These are phyloP conservation scores for Ophiostoma himal-ulmi DNA, from an alignment of 2,329 filamentous ascomycete genomes.

Conservation along the genomic window DNA sequence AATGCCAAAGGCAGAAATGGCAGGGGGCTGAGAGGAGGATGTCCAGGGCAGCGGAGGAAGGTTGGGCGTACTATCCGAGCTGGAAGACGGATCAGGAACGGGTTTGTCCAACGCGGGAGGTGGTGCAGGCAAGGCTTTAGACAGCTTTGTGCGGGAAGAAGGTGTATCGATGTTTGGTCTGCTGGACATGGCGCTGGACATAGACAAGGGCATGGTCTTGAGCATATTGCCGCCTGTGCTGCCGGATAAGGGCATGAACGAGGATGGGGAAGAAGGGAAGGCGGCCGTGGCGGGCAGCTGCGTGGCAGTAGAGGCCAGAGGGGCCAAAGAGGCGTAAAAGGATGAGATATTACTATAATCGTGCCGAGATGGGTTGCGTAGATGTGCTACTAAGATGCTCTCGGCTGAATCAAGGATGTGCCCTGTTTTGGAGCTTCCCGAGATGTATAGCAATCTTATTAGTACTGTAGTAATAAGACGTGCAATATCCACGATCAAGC, in stretches of 20 bases:
- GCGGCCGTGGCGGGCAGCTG: slow-evolving; percentile 15
- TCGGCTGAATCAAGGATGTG: slow-evolving; percentile 21
- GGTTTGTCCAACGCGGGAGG: slow-evolving; percentile 28
- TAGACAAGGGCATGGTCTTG: slow-evolving; percentile 25
- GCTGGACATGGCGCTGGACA: slow-evolving; percentile 28
- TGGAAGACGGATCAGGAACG: not conserved
- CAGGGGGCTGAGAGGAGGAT: not conserved
- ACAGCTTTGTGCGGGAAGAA: slow-evolving; percentile 49
- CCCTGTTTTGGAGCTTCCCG: slow-evolving; percentile 15
- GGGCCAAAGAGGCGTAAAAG: not conserved
- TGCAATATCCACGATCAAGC: slow-evolving; percentile 12
- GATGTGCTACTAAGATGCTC: not conserved
- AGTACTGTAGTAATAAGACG: not conserved
- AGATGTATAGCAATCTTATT: not conserved
- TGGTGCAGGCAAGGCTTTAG: slow-evolving; percentile 52
- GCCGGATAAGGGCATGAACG: slow-evolving; percentile 14
- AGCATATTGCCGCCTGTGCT: not conserved
- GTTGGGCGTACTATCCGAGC: not conserved
- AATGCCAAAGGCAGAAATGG: not conserved
- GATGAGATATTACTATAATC: not conserved
- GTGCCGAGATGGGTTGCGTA: slow-evolving; percentile 2
- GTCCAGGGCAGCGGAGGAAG: slow-evolving; percentile 20
- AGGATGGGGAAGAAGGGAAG: not conserved
- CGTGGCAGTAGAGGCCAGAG: not conserved
- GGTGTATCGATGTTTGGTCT: not conserved